Evolutionary conservation across 1,284 basidiomycete species (phyloP), one percentile per base, ranked within the genome.

Genomic region (Tremellales sp.): DNA sequence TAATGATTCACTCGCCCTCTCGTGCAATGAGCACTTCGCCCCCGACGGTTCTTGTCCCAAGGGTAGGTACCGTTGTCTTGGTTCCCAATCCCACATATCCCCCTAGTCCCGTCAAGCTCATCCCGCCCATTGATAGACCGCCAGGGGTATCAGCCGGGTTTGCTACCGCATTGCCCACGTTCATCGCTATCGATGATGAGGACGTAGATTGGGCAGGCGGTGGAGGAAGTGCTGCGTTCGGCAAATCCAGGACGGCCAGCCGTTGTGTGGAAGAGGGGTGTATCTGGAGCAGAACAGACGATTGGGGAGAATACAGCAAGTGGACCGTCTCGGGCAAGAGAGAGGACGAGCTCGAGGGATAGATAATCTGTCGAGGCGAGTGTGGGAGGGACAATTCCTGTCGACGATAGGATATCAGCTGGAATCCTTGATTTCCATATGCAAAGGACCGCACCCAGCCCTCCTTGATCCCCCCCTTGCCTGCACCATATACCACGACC

Each of bases 71-170:
- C 55, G 84, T 87, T 4, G 80, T 77, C 63, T 83, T 87, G 9
- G 81, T 77, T 3, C 85, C 86, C 16, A 93, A 73, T 10, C 86
- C 87, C 81, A 95, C 90, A 64, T 94, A 93, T 10, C 88, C 88
- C 9, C 87, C 85, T 14, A 93, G 72, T 1, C 88, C 87, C 9
- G 80, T 81, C 28, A 93, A 75, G 27, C 62, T 47, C 3, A 51
- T 46, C 37, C 37, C 37, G 22, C 53, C 58, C 38, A 55, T 54
- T 31, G 45, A 40, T 29, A 62, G 31, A 16, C 48, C 46, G 29
- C 50, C 43, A 18, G 40, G 43, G n/a, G 40, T 9, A 7, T 3
- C 43, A 42, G 3, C 21, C 38, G 4, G 25, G 13, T 5, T 42
- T 36, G 18, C 41, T 19, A 7, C 43, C 31, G n/a, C 45, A n/a